Evolutionary conservation across 2,329 filamentous ascomycete species (phyloP).

Genomic region (Fusarium robinianum): DNA sequence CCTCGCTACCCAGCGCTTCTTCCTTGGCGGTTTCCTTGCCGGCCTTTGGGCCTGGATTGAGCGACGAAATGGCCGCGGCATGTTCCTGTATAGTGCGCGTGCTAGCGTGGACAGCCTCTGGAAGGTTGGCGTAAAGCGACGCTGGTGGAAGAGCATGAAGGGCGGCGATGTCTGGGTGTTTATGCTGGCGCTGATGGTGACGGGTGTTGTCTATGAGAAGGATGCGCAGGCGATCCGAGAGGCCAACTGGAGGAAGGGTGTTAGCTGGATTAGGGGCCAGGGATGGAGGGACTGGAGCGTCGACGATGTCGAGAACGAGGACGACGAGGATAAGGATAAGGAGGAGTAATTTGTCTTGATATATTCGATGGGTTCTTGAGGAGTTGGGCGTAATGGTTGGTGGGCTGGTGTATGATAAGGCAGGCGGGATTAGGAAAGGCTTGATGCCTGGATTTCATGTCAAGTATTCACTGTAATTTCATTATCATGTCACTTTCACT

Average conservation of each 20-base stretch:
- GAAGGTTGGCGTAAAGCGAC: constrained; percentile 91
- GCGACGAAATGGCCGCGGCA: constrained; percentile 62
- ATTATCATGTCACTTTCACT: constrained; percentile 25
- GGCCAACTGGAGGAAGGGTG: constrained; percentile 67
- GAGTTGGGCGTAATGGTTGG: constrained; percentile 25
- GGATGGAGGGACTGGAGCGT: constrained; percentile 71
- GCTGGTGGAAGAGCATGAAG: constrained; percentile 82
- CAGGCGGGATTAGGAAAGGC: constrained; percentile 12
- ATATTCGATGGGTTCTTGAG: constrained; percentile 25
- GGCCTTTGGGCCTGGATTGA: constrained; percentile 86
- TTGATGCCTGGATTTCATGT: constrained; percentile 10
- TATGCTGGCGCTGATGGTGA: constrained; percentile 74
- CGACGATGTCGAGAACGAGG: constrained; percentile 56
- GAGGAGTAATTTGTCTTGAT: constrained; percentile 33
- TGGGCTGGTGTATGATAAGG: constrained; percentile 1
- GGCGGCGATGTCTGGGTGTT: constrained; percentile 87
- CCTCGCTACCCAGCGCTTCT: constrained; percentile 84
- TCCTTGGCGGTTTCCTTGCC: constrained; percentile 82
- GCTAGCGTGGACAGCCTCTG: constrained; percentile 82
- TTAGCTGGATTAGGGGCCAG: constrained; percentile 76
- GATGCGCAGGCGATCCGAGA: constrained; percentile 71
- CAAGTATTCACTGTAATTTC: no score
- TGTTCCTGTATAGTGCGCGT: constrained; percentile 80
- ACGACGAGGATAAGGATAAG: constrained; percentile 42
- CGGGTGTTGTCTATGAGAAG: constrained; percentile 77